These are phyloP conservation scores for Phialophora expanda DNA, from an alignment of 2,329 filamentous ascomycete genomes.

Conservation along the genomic window DNA sequence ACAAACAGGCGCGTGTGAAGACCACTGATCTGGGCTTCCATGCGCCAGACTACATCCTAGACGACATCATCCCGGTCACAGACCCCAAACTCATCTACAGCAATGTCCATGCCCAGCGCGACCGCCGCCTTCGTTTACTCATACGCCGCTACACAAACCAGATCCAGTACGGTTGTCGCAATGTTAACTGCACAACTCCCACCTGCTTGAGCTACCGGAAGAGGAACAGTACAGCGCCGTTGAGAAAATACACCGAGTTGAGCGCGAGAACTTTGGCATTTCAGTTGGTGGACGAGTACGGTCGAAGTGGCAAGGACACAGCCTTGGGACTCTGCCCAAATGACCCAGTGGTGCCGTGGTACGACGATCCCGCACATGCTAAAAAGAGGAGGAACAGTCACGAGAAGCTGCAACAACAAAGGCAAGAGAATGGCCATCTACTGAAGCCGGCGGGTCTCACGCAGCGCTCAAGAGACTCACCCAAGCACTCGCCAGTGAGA, in stretches of 20 bases:
- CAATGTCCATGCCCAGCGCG: conserved; percentile 32
- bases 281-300: conserved; percentile 72
- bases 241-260: conserved; percentile 77
- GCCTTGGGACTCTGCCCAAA: conserved; percentile 35
- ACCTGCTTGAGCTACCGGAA: conserved; percentile 82
- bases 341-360: conserved; percentile 39
- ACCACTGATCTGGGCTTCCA: conserved; percentile 26
- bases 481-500: not conserved
- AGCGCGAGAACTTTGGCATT: conserved; percentile 82
- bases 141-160: conserved; percentile 68
- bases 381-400: conserved; percentile 31
- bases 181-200: conserved; percentile 69
- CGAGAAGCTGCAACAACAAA: conserved; percentile 19
- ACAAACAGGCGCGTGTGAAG: conserved; percentile 29
- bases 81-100: conserved; percentile 29
- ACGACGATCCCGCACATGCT: conserved; percentile 30
- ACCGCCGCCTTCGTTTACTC: conserved; percentile 38
- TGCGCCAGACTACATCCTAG: conserved; percentile 27
- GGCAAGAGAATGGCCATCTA: conserved; percentile 23
- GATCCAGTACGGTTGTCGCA: conserved; percentile 79
- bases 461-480: conserved; percentile 19
- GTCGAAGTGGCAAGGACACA: conserved; percentile 60
- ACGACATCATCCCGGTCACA: conserved; percentile 32
- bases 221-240: conserved; percentile 69
- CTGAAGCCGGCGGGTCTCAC: conserved; percentile 1